Evolutionary conservation across 2,329 filamentous ascomycete genomes (phyloP), one percentile per base, ranked within the genome.

Genomic region (Tolypocladium sp.): DNA sequence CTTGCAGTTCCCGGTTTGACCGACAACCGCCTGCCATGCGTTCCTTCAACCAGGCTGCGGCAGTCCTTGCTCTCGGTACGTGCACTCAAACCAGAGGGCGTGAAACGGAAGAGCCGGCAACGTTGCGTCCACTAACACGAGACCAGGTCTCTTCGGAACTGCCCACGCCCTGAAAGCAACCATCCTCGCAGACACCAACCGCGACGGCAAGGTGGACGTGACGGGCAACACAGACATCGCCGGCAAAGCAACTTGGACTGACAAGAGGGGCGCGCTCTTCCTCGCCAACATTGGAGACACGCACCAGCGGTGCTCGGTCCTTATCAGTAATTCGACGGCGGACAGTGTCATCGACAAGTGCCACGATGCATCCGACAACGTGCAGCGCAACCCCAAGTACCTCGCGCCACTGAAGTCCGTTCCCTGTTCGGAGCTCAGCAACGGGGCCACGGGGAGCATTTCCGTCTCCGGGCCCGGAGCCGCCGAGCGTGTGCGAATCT

Each of bases 271-370:
- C 8, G 71, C 72, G n/a, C 64, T 74, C 30, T 72, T 75, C 56
- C 65, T 75, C 1, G 65, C 73, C n/a, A 73, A 73, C 58, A 71
- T 75, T 22, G 71, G 66, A 12, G 72, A 75, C 58, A 69, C 67
- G 3, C 53, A 65, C 54, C 49, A 59, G 6, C 70, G 72, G 7
- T 75, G 73, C 61, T 67, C 69, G 0, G 59, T 58, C 9, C 37
- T 40, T 25, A 63, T 60, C 51, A 60, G 35, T 25, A 51, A 41
- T 20, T 63, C 20, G 33, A 64, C 54, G 44, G 55, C 54, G 20
- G 65, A 70, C 55, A 62, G 67, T 7, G 67, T 69, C 25, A 63
- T 75, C 1, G 68, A 62, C 1, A 57, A 60, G 5, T 76, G 73
- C 56, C 64, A 74, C 60, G 74, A 77, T 49, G 73, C 72, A 3